Percentiles rank a stretch among this genome's conserved stretches.
Evolutionary conservation across 2,329 filamentous ascomycete species (phyloP).

Genomic region (Chaetomiaceae sp.): DNA sequence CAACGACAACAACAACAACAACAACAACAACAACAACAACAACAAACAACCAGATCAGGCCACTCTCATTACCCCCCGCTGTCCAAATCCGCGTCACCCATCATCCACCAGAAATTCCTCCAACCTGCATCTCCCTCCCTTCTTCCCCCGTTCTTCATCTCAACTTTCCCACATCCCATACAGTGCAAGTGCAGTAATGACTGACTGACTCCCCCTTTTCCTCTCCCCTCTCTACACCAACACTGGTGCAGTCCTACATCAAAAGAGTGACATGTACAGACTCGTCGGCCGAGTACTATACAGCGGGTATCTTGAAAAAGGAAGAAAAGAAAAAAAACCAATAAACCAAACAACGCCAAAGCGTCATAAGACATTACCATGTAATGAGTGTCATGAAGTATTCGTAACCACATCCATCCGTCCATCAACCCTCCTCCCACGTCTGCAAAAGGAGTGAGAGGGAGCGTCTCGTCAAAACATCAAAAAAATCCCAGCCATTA

Average conservation of each 20-base stretch:
- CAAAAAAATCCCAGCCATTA: background rate
- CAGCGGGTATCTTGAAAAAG: slow-evolving; percentile 3
- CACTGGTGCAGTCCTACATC: too few species aligned
- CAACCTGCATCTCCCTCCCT: background rate
- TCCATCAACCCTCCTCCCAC: background rate
- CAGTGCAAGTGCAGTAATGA: slow-evolving; percentile 1
- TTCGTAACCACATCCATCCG: background rate
- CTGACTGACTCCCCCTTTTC: background rate
- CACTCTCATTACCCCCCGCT: too few species aligned
- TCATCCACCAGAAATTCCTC: background rate
- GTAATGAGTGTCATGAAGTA: slow-evolving; percentile 11
- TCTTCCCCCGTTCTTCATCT: background rate
- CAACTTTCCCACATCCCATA: background rate
- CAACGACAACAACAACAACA: too few species aligned
- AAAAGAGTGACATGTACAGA: slow-evolving; percentile 12
- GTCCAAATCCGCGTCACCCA: background rate
- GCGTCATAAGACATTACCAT: slow-evolving; percentile 6
- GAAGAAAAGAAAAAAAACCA: background rate
- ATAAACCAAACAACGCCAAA: background rate
- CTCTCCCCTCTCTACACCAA: background rate
- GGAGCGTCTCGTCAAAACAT: too few species aligned
- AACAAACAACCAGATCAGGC: background rate
- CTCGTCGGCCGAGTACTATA: background rate
- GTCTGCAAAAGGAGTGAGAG: too few species aligned
- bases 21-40: too few species aligned